phyloP scores from a whole-genome alignment of 2,329 filamentous ascomycete genomes.

The Metarhizium rileyi region DNA sequence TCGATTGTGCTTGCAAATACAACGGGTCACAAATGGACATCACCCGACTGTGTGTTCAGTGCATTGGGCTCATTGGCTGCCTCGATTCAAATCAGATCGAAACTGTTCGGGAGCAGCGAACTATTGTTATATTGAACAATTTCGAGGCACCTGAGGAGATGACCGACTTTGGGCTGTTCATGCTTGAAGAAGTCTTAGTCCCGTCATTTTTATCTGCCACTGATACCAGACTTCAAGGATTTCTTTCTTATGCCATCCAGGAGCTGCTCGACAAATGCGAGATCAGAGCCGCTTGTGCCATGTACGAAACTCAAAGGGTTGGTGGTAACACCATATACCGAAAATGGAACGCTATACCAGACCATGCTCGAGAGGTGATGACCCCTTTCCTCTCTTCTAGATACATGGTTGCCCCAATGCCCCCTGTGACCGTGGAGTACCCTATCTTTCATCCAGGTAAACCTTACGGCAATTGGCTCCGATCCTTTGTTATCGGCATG shows the following conservation, averaged over 20 bases:
- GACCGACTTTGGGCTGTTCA: conserved; percentile 74
- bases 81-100: conserved; percentile 88
- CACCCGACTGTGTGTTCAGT: conserved; percentile 64
- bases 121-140: conserved; percentile 82
- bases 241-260: conserved; percentile 91
- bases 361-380: conserved; percentile 69
- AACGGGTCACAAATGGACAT: conserved; percentile 59
- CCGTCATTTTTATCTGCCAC: conserved; percentile 86
- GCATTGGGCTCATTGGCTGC: conserved; percentile 81
- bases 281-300: conserved; percentile 48
- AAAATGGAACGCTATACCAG: conserved; percentile 71
- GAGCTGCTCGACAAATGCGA: conserved; percentile 72
- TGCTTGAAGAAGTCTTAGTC: conserved; percentile 80
- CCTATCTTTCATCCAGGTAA: conserved; percentile 65
- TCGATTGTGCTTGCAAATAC: conserved; percentile 80
- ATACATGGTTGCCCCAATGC: conserved; percentile 62
- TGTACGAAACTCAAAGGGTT: conserved; percentile 26
- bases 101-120: conserved; percentile 62
- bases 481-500: conserved; percentile 70
- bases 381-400: conserved; percentile 79
- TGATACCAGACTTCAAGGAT: conserved; percentile 80
- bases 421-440: conserved; percentile 51
- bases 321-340: conserved; percentile 53
- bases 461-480: conserved; percentile 73
- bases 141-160: conserved; percentile 71